Percentiles rank a stretch among this genome's conserved stretches.
These are phyloP conservation scores for Aspergillus bombycis DNA, from an alignment of 2,329 filamentous ascomycete species.

Conservation along the genomic window DNA sequence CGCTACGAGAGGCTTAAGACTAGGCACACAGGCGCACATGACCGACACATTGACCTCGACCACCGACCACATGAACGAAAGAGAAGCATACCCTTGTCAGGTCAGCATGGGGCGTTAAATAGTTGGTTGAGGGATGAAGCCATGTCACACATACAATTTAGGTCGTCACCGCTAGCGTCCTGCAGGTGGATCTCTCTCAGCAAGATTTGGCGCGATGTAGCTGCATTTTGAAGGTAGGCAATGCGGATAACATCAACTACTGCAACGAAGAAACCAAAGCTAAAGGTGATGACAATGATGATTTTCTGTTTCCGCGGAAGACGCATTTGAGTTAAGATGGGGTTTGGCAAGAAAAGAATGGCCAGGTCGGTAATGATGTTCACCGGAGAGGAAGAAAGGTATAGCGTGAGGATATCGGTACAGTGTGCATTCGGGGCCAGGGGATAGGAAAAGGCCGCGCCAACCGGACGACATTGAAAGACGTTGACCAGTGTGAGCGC, in stretches of 20 bases:
- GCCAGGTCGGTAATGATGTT: constrained; percentile 91
- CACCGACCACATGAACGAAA: constrained; percentile 91
- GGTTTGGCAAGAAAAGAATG: constrained; percentile 84
- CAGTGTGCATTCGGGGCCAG: constrained; percentile 54
- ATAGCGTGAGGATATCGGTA: constrained; percentile 65
- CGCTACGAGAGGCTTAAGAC: constrained; percentile 81
- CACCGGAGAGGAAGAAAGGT: constrained; percentile 77
- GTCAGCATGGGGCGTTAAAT: background rate
- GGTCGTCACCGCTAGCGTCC: constrained; percentile 51
- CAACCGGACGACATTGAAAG: constrained; percentile 78
- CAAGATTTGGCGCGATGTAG: constrained; percentile 40
- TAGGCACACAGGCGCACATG: constrained; percentile 89
- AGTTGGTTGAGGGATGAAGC: background rate
- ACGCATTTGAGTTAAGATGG: constrained; percentile 83
- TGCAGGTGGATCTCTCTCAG: constrained; percentile 34
- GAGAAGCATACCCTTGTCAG: constrained; percentile 73
- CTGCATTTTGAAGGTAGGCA: constrained; percentile 81
- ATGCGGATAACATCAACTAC: constrained; percentile 88
- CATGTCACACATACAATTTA: constrained; percentile 49
- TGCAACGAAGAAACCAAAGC: constrained; percentile 83
- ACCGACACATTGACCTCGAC: constrained; percentile 91
- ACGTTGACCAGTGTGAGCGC: constrained; percentile 85
- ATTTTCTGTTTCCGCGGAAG: constrained; percentile 84
- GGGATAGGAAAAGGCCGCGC: constrained; percentile 66
- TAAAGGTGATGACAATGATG: constrained; percentile 83